Percentiles rank a stretch among this genome's conserved stretches.
phyloP scores from a whole-genome alignment of 2,329 filamentous ascomycete genomes.

The Aspergillus sergii region DNA sequence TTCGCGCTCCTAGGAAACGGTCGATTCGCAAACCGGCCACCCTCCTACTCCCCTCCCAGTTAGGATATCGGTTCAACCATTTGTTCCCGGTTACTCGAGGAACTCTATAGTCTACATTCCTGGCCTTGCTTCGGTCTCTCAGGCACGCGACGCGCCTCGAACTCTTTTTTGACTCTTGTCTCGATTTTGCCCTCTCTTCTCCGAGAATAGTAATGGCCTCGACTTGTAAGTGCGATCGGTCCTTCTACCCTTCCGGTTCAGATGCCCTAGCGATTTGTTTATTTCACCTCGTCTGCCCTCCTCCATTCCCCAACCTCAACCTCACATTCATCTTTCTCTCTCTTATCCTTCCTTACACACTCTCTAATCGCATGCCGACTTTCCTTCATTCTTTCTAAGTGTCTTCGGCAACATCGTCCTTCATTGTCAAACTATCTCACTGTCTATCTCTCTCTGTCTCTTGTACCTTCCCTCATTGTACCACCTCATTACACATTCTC shows the following conservation, averaged over 20 bases:
- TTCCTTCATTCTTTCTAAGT: constrained; percentile 26
- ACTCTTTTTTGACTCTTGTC: constrained; percentile 19
- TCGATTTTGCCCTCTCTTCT: constrained; percentile 20
- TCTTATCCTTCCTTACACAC: constrained; percentile 19
- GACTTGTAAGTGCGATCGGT: constrained; percentile 41
- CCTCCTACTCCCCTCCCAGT: constrained; percentile 5
- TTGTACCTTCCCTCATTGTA: neutral
- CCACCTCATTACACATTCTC: constrained; percentile 8
- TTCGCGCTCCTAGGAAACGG: constrained; percentile 24
- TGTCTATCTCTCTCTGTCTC: constrained; percentile 10
- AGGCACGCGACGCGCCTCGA: constrained; percentile 42
- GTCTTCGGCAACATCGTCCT: constrained; percentile 15
- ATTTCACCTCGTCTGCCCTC: constrained; percentile 43
- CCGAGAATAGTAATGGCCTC: constrained; percentile 39
- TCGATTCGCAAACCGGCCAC: constrained; percentile 5
- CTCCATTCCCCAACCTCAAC: constrained; percentile 33
- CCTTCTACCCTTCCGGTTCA: constrained; percentile 26
- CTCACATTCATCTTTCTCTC: constrained; percentile 28
- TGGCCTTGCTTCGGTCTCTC: constrained; percentile 41
- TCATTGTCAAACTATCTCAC: constrained; percentile 13
- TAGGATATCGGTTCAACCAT: constrained; percentile 11
- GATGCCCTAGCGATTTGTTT: constrained; percentile 40
- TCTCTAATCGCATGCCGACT: constrained; percentile 16
- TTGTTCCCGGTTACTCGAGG: constrained; percentile 37
- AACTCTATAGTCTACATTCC: constrained; percentile 44